Evolutionary conservation across 2,329 filamentous ascomycete species (phyloP).

Genomic region (Xylaria sp.): DNA sequence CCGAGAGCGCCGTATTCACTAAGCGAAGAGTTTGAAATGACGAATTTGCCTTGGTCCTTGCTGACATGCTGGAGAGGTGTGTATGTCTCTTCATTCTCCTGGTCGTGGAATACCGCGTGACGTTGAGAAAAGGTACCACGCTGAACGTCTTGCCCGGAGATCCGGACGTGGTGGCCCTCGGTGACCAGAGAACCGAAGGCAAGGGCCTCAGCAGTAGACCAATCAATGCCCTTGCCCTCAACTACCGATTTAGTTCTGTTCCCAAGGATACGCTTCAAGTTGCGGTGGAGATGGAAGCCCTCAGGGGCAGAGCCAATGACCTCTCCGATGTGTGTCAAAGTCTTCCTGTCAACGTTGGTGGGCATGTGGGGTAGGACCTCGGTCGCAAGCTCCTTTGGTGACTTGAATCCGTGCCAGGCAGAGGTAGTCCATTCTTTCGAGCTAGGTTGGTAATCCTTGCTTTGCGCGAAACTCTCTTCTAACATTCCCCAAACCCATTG

Average conservation of each 20-base stretch:
- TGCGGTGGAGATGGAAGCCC: conserved; percentile 89
- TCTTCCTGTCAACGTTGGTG: conserved; percentile 79
- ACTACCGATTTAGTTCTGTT: conserved; percentile 91
- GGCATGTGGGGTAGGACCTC: conserved; percentile 93
- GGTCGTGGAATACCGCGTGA: conserved; percentile 96
- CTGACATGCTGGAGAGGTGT: conserved; percentile 90
- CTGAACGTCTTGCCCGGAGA: conserved; percentile 98
- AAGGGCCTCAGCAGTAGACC: conserved; percentile 95
- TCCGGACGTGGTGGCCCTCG: conserved; percentile 96
- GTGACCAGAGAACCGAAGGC: conserved; percentile 91
- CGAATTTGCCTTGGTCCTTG: conserved; percentile 93
- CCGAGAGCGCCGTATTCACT: conserved; percentile 80
- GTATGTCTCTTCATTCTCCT: conserved; percentile 92
- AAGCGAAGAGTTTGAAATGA: conserved; percentile 95
- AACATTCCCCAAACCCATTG: conserved; percentile 99
- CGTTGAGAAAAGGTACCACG: conserved; percentile 99
- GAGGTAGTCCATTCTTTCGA: conserved; percentile 99
- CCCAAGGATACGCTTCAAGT: conserved; percentile 93
- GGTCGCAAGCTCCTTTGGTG: conserved; percentile 94
- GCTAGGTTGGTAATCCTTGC: conserved; percentile 96
- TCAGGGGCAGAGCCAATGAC: conserved; percentile 83
- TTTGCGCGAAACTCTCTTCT: conserved; percentile 95
- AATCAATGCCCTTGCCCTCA: conserved; percentile 96
- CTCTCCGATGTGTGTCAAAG: conserved; percentile 83
- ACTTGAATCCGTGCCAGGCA: conserved; percentile 99